Conservation (phyloP, 371 early-diverging fungal genomes). For the Apophysomyces ossiformis region DNA sequence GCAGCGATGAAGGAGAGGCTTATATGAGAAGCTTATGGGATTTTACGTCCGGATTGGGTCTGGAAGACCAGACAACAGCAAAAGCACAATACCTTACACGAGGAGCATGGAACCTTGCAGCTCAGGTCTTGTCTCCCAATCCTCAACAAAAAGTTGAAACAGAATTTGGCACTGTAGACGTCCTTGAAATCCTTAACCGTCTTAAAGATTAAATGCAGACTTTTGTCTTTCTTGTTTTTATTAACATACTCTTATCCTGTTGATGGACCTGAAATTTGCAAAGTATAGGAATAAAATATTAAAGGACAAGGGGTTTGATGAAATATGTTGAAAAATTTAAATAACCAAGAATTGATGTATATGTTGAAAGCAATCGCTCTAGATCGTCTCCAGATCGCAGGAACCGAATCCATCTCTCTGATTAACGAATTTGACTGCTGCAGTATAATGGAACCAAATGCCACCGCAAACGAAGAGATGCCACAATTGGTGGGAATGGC, state of each 20-base stretch:
- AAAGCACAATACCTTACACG: slow-evolving; percentile 25
- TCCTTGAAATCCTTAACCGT: not conserved
- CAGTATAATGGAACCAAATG: slow-evolving; percentile 69
- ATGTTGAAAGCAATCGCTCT: not conserved
- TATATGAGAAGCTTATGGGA: slow-evolving; percentile 66
- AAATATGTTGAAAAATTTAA: no score
- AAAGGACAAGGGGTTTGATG: not conserved
- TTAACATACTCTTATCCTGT: not conserved
- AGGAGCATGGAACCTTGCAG: slow-evolving; percentile 36
- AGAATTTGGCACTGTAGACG: slow-evolving; percentile 40
- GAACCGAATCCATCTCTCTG: slow-evolving; percentile 41
- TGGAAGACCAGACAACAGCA: slow-evolving; percentile 21
- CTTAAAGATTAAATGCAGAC: not conserved
- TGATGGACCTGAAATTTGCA: no score
- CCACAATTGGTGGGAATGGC: slow-evolving; percentile 84
- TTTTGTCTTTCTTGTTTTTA: not conserved
- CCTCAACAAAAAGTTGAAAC: slow-evolving; percentile 13
- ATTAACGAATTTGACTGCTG: slow-evolving; percentile 56
- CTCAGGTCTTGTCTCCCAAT: slow-evolving; percentile 15
- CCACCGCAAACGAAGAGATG: slow-evolving; percentile 77
- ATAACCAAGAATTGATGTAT: not conserved
- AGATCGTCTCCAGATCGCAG: slow-evolving; percentile 19
- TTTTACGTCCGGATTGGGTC: slow-evolving; percentile 54
- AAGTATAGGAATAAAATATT: slow-evolving; percentile 5
- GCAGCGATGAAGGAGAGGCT: slow-evolving; percentile 68